Conservation (phyloP, 345 rosid species). For the Chamaenerion angustifolium region DNA sequence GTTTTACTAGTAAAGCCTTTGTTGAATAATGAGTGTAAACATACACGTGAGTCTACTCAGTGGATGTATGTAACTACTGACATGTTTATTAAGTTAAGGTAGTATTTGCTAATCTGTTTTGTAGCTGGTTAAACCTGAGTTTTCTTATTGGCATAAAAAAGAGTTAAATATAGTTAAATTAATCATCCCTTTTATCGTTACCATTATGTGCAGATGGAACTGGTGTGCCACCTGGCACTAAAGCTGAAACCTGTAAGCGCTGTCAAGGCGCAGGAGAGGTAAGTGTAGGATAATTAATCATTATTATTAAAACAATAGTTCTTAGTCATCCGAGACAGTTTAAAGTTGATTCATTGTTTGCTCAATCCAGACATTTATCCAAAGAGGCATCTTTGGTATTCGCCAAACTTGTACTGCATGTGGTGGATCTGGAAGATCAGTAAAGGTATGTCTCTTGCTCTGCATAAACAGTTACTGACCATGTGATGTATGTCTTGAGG, state of each 20-base stretch:
- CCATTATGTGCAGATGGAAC: constrained; percentile 52
- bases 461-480: too few species aligned
- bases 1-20: too few species aligned
- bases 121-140: too few species aligned
- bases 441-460: constrained; percentile 35
- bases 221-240: constrained; percentile 96
- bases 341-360: constrained; percentile 4
- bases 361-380: constrained; percentile 34
- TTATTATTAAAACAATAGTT: background rate
- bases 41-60: too few species aligned
- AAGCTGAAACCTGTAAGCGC: constrained; percentile 69
- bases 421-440: constrained; percentile 67
- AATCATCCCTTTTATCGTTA: background rate
- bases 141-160: too few species aligned
- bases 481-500: too few species aligned
- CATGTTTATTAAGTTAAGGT: too few species aligned
- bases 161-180: too few species aligned
- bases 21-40: too few species aligned
- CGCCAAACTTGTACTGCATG: constrained; percentile 63
- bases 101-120: too few species aligned
- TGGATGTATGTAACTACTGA: too few species aligned
- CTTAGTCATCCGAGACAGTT: background rate
- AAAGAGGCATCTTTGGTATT: constrained; percentile 58
- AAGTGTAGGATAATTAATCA: constrained; percentile 6
- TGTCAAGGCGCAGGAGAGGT: constrained; percentile 94